Evolutionary conservation across 805 yeast genomes (phyloP).

Genomic region (Kuraishia capsulata): DNA sequence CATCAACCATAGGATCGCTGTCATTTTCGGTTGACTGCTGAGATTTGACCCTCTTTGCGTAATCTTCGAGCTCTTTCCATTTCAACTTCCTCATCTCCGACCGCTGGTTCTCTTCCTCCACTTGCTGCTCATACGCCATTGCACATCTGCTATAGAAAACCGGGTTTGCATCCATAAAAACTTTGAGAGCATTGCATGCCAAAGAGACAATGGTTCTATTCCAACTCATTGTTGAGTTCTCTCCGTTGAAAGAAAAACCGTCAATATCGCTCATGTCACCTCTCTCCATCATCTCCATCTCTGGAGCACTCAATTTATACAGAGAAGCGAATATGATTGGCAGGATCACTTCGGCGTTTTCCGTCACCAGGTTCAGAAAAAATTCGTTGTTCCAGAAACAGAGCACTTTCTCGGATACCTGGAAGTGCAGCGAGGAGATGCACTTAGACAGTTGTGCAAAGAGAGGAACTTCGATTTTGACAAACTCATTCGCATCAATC

Average conservation of each 20-base stretch:
- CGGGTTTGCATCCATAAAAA: slow-evolving; percentile 89
- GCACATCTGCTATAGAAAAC: slow-evolving; percentile 88
- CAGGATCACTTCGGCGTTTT: slow-evolving; percentile 83
- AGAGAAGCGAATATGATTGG: slow-evolving; percentile 89
- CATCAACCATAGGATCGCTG: slow-evolving; percentile 28
- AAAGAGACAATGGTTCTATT: slow-evolving; percentile 86
- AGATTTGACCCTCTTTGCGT: slow-evolving; percentile 29
- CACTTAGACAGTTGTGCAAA: slow-evolving; percentile 93
- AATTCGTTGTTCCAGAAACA: slow-evolving; percentile 94
- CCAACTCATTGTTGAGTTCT: slow-evolving; percentile 53
- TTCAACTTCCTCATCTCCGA: slow-evolving; percentile 55
- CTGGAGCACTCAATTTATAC: slow-evolving; percentile 62
- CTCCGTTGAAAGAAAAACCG: neutral
- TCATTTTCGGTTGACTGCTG: too few relatives aligned
- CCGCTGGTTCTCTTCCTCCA: slow-evolving; percentile 62
- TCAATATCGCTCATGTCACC: slow-evolving; percentile 3
- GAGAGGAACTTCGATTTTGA: slow-evolving; percentile 84
- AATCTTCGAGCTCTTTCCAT: slow-evolving; percentile 62
- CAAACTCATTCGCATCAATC: slow-evolving; percentile 88
- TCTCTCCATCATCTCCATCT: slow-evolving; percentile 15
- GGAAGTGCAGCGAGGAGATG: slow-evolving; percentile 92
- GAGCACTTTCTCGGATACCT: slow-evolving; percentile 91
- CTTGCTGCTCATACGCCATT: slow-evolving; percentile 71
- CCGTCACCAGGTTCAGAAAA: slow-evolving; percentile 82
- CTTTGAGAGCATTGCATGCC: slow-evolving; percentile 84